Evolutionary conservation across 1,139 yeast species (phyloP).

Genomic region (Candida smagusa): DNA sequence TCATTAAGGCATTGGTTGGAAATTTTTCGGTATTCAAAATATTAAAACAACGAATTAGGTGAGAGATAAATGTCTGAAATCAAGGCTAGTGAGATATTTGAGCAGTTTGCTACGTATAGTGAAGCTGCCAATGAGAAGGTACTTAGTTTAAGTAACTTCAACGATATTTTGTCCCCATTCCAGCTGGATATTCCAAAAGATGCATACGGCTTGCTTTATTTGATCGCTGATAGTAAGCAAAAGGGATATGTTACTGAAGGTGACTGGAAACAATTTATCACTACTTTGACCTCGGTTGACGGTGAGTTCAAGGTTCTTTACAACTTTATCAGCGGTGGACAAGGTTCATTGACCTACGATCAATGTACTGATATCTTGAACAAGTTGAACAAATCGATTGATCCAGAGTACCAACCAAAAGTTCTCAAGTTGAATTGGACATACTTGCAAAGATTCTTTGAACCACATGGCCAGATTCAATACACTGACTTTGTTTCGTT

Average conservation of each 20-base stretch:
- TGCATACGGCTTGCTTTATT: slow-evolving; percentile 50
- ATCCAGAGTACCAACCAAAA: slow-evolving; percentile 42
- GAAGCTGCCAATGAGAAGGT: slow-evolving; percentile 16
- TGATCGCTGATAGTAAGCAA: slow-evolving; percentile 59
- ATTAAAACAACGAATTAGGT: neutral
- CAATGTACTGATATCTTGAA: slow-evolving; percentile 40
- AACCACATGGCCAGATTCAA: slow-evolving; percentile 37
- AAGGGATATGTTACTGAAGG: slow-evolving; percentile 59
- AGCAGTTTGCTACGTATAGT: slow-evolving; percentile 36
- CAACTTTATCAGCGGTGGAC: slow-evolving; percentile 11
- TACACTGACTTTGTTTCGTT: slow-evolving; percentile 42
- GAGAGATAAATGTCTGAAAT: slow-evolving; percentile 16
- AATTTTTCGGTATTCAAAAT: neutral
- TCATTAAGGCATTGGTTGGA: neutral
- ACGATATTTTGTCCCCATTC: slow-evolving; percentile 42
- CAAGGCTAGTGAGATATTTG: slow-evolving; percentile 39
- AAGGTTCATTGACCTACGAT: slow-evolving; percentile 22
- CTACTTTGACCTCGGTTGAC: slow-evolving; percentile 51
- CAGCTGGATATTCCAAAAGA: slow-evolving; percentile 40
- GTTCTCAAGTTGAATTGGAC: slow-evolving; percentile 44
- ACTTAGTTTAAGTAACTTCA: slow-evolving; percentile 37
- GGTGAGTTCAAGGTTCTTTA: slow-evolving; percentile 57
- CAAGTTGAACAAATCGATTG: slow-evolving; percentile 40
- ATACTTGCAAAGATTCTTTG: slow-evolving; percentile 41
- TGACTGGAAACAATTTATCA: slow-evolving; percentile 61